phyloP scores from a whole-genome alignment of 2,329 filamentous ascomycete genomes.

The Aspergillus glaucus region DNA sequence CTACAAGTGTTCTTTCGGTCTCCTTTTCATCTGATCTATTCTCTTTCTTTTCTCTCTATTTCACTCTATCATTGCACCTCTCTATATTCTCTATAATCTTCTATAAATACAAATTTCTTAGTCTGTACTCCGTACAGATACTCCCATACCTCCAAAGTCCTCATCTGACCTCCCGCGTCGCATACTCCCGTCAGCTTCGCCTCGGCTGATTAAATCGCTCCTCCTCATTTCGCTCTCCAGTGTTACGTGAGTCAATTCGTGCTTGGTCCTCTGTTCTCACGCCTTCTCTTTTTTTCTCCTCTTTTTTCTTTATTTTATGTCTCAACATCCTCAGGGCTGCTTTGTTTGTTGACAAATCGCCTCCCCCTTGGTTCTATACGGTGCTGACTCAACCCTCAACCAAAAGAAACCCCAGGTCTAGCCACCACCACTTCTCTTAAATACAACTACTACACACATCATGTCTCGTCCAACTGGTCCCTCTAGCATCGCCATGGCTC shows the following conservation, averaged over 20 bases:
- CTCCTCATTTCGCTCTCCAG: neutral
- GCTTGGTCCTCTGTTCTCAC: neutral
- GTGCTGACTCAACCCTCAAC: neutral
- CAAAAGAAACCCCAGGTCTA: constrained; percentile 2
- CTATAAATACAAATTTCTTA: too few species aligned
- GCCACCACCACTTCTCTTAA: constrained; percentile 10
- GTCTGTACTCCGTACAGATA: too few species aligned
- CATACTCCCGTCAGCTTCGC: constrained; percentile 1
- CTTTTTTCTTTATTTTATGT: neutral
- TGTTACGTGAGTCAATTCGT: constrained; percentile 4
- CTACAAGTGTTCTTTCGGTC: neutral
- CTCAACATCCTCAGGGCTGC: neutral
- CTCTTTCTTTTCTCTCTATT: neutral
- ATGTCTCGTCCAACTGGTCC: constrained; percentile 39
- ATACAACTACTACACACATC: constrained; percentile 13
- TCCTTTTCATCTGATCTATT: neutral
- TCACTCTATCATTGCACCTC: neutral
- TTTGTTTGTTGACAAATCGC: neutral
- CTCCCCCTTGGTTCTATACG: neutral
- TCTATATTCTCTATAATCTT: too few species aligned
- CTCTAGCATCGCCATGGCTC: constrained; percentile 45
- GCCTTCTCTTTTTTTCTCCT: neutral
- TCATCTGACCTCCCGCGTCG: too few species aligned
- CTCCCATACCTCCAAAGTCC: too few species aligned
- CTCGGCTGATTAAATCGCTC: neutral